These are phyloP conservation scores for Backusella westeae DNA, from an alignment of 192 early-diverging fungal genomes.

Conservation along the genomic window DNA sequence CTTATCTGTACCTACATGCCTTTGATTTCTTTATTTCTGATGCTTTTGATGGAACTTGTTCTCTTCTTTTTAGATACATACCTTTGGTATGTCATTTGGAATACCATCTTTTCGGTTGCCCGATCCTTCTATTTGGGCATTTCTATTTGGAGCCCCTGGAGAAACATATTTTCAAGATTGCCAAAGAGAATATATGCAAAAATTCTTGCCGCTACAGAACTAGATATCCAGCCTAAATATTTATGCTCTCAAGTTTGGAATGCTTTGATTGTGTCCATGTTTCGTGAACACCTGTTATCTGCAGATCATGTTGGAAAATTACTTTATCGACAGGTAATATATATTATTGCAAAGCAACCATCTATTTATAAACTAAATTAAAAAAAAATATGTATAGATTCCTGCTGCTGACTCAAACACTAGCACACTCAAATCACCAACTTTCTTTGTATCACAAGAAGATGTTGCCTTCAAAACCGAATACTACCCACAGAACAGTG, in stretches of 20 bases:
- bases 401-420: slow-evolving; percentile 48
- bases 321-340: slow-evolving; percentile 71
- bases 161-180: slow-evolving; percentile 75
- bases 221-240: slow-evolving; percentile 77
- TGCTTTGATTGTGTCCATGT: slow-evolving; percentile 80
- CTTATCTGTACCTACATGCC: slow-evolving; percentile 66
- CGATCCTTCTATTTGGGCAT: slow-evolving; percentile 75
- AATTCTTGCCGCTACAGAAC: slow-evolving; percentile 61
- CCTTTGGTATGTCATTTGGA: slow-evolving; percentile 89
- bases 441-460: slow-evolving; percentile 65
- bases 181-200: slow-evolving; percentile 81
- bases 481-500: slow-evolving; percentile 67
- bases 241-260: slow-evolving; percentile 86
- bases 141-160: slow-evolving; percentile 81
- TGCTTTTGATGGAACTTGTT: slow-evolving; percentile 71
- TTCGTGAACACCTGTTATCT: slow-evolving; percentile 73
- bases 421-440: slow-evolving; percentile 67
- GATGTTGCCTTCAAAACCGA: slow-evolving; percentile 64
- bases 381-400: not conserved
- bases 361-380: not conserved
- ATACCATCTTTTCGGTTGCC: slow-evolving; percentile 73
- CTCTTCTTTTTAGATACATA: slow-evolving; percentile 88
- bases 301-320: slow-evolving; percentile 71
- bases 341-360: too few species aligned
- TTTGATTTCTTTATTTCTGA: slow-evolving; percentile 63